Conservation (phyloP, 2,329 filamentous ascomycete genomes). For the Trichoderma sp. region DNA sequence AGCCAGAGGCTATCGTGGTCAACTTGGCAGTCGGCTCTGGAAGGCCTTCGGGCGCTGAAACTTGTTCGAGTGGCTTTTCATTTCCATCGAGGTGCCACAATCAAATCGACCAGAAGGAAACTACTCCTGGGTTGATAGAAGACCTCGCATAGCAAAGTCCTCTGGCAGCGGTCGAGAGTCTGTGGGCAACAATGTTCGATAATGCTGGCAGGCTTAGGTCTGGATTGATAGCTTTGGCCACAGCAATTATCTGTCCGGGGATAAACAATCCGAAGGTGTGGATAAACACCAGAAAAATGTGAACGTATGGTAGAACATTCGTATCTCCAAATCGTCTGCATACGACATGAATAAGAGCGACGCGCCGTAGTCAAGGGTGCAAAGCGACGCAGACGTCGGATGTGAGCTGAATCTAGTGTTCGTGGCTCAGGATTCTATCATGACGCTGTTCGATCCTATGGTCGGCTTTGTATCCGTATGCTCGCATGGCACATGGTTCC, state of each 20-base stretch:
- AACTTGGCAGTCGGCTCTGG: not conserved
- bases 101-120: not conserved
- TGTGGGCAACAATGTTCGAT: slow-evolving; percentile 33
- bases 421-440: slow-evolving; percentile 29
- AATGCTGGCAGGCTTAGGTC: slow-evolving; percentile 45
- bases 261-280: slow-evolving; percentile 33
- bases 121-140: not conserved
- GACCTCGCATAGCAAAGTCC: slow-evolving; percentile 61
- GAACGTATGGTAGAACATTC: slow-evolving; percentile 60
- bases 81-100: not conserved
- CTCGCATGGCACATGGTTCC: not conserved
- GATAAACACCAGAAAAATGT: slow-evolving; percentile 60
- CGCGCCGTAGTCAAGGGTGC: slow-evolving; percentile 26
- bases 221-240: slow-evolving; percentile 36
- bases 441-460: not conserved
- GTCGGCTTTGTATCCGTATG: not conserved
- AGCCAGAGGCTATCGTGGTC: not conserved
- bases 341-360: slow-evolving; percentile 34
- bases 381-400: slow-evolving; percentile 32
- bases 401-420: slow-evolving; percentile 40
- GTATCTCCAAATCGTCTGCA: slow-evolving; percentile 52
- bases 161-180: slow-evolving; percentile 60
- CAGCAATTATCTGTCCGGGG: slow-evolving; percentile 38
- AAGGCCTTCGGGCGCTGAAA: not conserved
- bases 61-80: not conserved